These are phyloP conservation scores for Pythium utonaiense DNA, from an alignment of 352 stramenopile genomes.

Conservation along the genomic window DNA sequence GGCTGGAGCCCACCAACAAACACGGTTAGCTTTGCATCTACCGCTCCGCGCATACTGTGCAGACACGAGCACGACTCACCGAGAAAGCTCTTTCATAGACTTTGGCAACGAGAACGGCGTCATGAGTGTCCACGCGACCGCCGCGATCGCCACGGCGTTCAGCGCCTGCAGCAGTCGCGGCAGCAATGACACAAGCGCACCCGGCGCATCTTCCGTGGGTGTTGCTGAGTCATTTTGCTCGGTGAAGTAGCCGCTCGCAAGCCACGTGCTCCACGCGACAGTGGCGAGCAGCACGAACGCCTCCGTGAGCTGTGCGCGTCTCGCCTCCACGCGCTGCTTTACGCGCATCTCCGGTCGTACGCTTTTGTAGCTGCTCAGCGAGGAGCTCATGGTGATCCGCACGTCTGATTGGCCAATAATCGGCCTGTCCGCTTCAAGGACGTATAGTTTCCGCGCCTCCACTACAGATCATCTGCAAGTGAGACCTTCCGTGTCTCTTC, in stretches of 20 bases:
- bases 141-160: conserved; percentile 28
- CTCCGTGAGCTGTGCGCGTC: conserved; percentile 31
- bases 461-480: neutral
- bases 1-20: conserved; percentile 25
- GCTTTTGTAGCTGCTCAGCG: neutral
- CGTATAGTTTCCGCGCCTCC: conserved; percentile 1
- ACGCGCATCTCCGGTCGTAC: neutral
- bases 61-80: neutral
- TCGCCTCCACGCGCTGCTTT: conserved; percentile 14
- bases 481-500: neutral
- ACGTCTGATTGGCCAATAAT: neutral
- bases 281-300: conserved; percentile 30
- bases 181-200: conserved; percentile 14
- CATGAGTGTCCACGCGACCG: conserved; percentile 28
- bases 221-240: neutral
- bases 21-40: neutral
- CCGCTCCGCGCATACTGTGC: neutral
- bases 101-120: conserved; percentile 17
- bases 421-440: conserved; percentile 4
- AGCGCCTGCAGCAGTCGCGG: conserved; percentile 35
- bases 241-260: conserved; percentile 18
- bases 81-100: conserved; percentile 19
- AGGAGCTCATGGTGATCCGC: neutral
- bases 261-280: conserved; percentile 31
- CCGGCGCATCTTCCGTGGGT: neutral